Percentiles rank a stretch among this genome's conserved stretches.
These are phyloP conservation scores for Potentilla sterilis DNA, from an alignment of 306 rosid genomes.

Conservation along the genomic window DNA sequence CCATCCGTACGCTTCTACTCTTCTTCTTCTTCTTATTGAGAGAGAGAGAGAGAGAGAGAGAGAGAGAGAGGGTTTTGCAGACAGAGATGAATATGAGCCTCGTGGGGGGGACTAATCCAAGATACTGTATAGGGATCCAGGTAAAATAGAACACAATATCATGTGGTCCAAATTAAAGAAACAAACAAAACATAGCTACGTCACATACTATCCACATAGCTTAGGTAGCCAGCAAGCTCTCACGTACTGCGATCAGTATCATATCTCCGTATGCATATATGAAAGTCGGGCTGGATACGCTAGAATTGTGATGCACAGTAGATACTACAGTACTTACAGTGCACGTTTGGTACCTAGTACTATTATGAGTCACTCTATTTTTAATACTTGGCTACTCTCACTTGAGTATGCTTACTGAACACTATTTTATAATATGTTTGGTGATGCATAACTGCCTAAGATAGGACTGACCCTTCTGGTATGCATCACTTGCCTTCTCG, in stretches of 20 bases:
- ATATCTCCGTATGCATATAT: background rate
- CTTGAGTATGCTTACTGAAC: too few relatives aligned
- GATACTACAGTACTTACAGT: background rate
- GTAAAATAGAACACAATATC: constrained; percentile 27
- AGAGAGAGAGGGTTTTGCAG: background rate
- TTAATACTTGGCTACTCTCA: too few relatives aligned
- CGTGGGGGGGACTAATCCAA: constrained; percentile 43
- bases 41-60: too few relatives aligned
- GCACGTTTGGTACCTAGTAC: too few relatives aligned
- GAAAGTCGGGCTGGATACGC: background rate
- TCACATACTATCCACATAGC: background rate
- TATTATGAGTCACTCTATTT: too few relatives aligned
- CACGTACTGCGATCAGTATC: background rate
- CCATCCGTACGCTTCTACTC: background rate
- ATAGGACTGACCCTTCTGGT: too few relatives aligned
- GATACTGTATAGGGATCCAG: constrained; percentile 66
- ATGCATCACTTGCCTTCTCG: too few relatives aligned
- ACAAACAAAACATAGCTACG: constrained; percentile 3
- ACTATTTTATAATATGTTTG: too few relatives aligned
- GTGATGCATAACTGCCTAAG: too few relatives aligned
- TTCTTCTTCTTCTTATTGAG: too few relatives aligned
- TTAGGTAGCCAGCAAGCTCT: background rate
- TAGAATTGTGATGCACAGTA: background rate
- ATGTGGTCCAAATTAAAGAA: constrained; percentile 40
- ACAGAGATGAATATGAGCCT: background rate